Evolutionary conservation across 139 green algal species (phyloP), one percentile per base, ranked within the genome.

Genomic region (Closterium sp.): DNA sequence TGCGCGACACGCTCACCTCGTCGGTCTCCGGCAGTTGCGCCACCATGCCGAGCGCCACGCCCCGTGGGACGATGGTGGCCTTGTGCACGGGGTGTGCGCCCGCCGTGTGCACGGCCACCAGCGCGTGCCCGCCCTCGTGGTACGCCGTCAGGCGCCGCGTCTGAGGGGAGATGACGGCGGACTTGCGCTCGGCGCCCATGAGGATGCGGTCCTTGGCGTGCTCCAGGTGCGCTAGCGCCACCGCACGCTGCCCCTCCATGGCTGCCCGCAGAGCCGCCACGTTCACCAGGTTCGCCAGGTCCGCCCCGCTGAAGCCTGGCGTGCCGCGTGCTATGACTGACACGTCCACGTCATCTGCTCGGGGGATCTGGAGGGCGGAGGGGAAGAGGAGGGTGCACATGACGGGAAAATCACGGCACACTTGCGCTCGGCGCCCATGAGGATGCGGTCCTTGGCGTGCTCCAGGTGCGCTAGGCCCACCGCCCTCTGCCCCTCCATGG

Each of bases 111-210:
- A 99, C 89, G 24, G 97, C 98, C 34, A 99, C 98, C 89, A 99
- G 96, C 32, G 98, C 98, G 90, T 99, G 98, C 9, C 98, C 98
- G 6, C 97, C 90, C 95, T 99, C 98, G 95, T 99, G 98, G 96
- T 99, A 99, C 0, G 98, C 98, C 0, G 97, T 99, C 29, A 99
- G 95, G 92, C 91, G 95, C 7, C 97, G 93, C 87, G 95, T 97
- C 93, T 97, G 96, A 70, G 98, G 97, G 79, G 94, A 97, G 73
- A 99, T 96, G 42, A 98, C 96, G 2, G 97, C 97, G 89, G 91
- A 96, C 95, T 98, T 99, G 91, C 98, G 97, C 96, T 99, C 98
- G 4, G 97, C 96, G 84, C 98, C 98, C 98, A 99, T 99, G 87
- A 99, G 96, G 94, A 99, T 99, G 70, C 92, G 94, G 95, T 99